phyloP scores from a whole-genome alignment of 2,329 filamentous ascomycete species.

The Sclerotinia nivalis region DNA sequence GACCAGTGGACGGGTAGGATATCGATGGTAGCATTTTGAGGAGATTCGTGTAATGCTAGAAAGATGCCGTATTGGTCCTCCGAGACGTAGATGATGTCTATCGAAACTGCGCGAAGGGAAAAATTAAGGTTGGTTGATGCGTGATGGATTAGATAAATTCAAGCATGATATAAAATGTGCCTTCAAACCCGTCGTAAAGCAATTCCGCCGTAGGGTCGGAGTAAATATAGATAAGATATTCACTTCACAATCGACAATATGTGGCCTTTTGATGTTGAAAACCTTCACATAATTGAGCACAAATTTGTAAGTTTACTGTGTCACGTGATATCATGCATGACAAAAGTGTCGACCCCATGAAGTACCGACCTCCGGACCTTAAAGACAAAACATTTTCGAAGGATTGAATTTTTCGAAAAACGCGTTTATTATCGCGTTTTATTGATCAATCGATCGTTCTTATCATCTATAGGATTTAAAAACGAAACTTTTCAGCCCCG shows the following conservation, averaged over 20 bases:
- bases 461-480: no score
- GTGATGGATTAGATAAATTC: not conserved
- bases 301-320: not conserved
- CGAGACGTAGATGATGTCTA: not conserved
- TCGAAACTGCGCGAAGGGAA: not conserved
- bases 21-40: not conserved
- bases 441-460: no score
- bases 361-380: not conserved
- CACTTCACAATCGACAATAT: not conserved
- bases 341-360: not conserved
- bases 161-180: not conserved
- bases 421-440: no score
- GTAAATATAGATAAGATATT: not conserved
- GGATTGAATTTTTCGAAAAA: no score
- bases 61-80: not conserved
- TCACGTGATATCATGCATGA: not conserved
- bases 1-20: not conserved
- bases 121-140: not conserved
- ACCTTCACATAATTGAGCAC: not conserved
- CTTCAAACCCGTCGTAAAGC: not conserved
- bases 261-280: not conserved
- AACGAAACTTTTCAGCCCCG: no score
- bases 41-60: no score
- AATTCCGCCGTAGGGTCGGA: no score
- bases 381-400: no score